A percentile compares a stretch with the other conserved stretches of the same genome.
phyloP scores from a whole-genome alignment of 169 alveolate species.

The Plasmodium vinckei region DNA sequence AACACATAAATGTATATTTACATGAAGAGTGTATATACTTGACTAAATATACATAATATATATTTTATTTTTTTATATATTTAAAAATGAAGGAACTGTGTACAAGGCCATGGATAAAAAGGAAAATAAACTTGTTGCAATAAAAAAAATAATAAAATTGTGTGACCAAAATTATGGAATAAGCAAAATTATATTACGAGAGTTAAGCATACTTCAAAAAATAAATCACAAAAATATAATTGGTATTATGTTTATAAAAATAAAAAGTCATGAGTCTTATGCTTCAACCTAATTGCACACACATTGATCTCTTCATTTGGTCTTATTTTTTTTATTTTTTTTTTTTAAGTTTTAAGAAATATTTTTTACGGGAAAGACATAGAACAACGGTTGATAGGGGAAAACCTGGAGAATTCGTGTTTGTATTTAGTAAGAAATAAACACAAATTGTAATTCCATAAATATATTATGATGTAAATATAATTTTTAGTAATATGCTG shows the following conservation, averaged over 20 bases:
- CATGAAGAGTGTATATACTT: not conserved
- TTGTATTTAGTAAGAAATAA: conserved; percentile 45
- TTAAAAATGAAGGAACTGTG: conserved; percentile 19
- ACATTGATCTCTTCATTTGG: not conserved
- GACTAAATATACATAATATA: not conserved
- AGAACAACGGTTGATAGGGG: conserved; percentile 51
- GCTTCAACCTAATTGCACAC: no score
- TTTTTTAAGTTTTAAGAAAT: conserved; percentile 20
- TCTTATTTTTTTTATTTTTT: not conserved
- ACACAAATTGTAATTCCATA: not conserved
- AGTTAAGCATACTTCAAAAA: conserved; percentile 69
- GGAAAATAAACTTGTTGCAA: conserved; percentile 57
- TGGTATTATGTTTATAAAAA: conserved; percentile 8
- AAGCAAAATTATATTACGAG: conserved; percentile 68
- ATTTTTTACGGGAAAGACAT: conserved; percentile 73
- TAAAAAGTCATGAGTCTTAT: not conserved
- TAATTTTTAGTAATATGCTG: not conserved
- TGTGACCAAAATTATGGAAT: conserved; percentile 61
- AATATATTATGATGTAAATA: not conserved
- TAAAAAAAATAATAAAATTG: conserved; percentile 59
- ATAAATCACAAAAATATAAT: conserved; percentile 72
- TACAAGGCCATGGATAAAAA: conserved; percentile 66
- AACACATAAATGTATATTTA: not conserved
- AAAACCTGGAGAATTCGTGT: conserved; percentile 54
- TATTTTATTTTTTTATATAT: not conserved